A percentile compares a stretch with the other conserved stretches of the same genome.
Conservation (phyloP, 441 rosid species). For the Viola pubescens region DNA sequence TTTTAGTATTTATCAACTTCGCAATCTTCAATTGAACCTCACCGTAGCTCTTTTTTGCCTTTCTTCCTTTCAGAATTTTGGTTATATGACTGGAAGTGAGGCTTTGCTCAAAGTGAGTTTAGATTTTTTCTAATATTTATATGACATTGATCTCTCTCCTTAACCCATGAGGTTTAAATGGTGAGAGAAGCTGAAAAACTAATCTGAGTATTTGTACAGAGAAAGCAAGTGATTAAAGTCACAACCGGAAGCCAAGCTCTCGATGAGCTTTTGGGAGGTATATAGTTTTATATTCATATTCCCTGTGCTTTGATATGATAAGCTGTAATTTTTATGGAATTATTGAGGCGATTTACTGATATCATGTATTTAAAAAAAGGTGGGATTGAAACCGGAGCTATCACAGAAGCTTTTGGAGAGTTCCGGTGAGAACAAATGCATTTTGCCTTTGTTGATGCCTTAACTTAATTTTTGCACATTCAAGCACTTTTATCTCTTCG, state of each 20-base stretch:
- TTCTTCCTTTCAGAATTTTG: slow-evolving; percentile 46
- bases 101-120: slow-evolving; percentile 71
- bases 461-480: slow-evolving; percentile 1
- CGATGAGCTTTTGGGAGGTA: slow-evolving; percentile 80
- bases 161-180: neutral
- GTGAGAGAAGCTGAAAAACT: slow-evolving; percentile 1
- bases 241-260: slow-evolving; percentile 94
- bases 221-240: slow-evolving; percentile 64
- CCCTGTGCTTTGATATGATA: neutral
- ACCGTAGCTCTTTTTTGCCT: neutral
- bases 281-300: neutral
- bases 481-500: slow-evolving; percentile 2
- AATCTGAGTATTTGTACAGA: slow-evolving; percentile 30
- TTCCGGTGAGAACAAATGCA: slow-evolving; percentile 44
- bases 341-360: neutral
- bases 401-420: slow-evolving; percentile 95
- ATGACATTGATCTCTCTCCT: neutral
- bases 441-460: neutral
- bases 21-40: neutral
- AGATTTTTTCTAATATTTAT: neutral
- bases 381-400: slow-evolving; percentile 67
- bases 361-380: slow-evolving; percentile 32
- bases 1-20: neutral
- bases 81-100: slow-evolving; percentile 77
- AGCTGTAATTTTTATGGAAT: neutral